phyloP scores from a whole-genome alignment of 108 stramenopile genomes.

The Skeletonema marinoi region DNA sequence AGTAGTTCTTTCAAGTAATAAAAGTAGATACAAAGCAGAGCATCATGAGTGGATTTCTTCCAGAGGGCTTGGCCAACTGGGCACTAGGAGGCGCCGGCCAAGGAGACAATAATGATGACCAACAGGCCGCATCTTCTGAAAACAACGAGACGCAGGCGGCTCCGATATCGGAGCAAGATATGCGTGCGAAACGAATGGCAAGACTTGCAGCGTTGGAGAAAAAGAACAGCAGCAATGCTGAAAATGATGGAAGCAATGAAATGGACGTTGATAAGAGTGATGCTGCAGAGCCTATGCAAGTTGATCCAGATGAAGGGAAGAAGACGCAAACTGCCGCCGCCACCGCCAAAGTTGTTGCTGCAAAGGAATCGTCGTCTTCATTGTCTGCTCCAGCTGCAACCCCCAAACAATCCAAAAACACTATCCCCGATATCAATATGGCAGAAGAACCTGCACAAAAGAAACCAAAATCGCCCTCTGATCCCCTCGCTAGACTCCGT shows the following conservation, averaged over 20 bases:
- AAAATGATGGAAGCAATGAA: conserved; percentile 7
- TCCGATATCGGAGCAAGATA: conserved; percentile 67
- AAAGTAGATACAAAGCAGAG: background rate
- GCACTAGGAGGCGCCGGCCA: conserved; percentile 71
- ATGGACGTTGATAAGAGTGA: background rate
- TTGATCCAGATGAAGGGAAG: conserved; percentile 30
- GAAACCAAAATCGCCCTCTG: conserved; percentile 41
- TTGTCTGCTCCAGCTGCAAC: conserved; percentile 1
- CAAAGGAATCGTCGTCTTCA: conserved; percentile 1
- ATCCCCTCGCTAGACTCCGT: conserved; percentile 62
- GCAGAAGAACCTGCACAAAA: conserved; percentile 34
- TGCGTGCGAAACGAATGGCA: conserved; percentile 81
- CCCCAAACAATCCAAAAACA: conserved; percentile 15
- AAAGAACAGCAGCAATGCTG: conserved; percentile 19
- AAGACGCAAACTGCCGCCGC: conserved; percentile 1
- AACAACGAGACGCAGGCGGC: conserved; percentile 22
- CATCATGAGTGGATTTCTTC: conserved; percentile 56
- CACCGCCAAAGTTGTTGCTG: conserved; percentile 5
- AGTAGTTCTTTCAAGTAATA: background rate
- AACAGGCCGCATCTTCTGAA: conserved; percentile 15
- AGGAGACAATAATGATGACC: conserved; percentile 23
- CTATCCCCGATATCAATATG: conserved; percentile 10
- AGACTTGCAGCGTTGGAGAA: conserved; percentile 57
- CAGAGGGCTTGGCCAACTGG: conserved; percentile 75
- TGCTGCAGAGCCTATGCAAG: conserved; percentile 49